phyloP scores from a whole-genome alignment of 306 rosid genomes.

The Benincasa hispida region DNA sequence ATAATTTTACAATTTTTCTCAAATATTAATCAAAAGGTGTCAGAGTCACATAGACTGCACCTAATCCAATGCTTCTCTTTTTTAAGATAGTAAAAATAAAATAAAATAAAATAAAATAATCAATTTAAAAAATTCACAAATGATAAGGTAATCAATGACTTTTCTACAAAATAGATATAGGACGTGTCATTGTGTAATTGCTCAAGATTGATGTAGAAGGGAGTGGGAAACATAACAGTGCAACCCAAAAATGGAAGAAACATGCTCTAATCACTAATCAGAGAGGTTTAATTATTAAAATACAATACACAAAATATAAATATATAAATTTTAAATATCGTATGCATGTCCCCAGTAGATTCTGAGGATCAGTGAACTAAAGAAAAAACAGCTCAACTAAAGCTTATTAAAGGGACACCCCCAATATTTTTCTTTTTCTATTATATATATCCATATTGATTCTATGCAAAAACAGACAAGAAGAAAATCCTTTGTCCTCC shows the following conservation, averaged over 20 bases:
- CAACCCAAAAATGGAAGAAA: neutral
- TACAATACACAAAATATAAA: neutral
- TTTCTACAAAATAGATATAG: neutral
- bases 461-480: constrained; percentile 62
- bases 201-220: neutral
- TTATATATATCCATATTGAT: constrained; percentile 21
- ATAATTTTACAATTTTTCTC: too few relatives aligned
- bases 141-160: neutral
- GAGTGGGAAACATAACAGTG: neutral
- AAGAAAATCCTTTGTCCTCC: constrained; percentile 45
- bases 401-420: neutral
- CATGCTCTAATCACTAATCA: neutral
- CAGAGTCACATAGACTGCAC: too few relatives aligned
- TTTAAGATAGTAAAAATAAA: too few relatives aligned
- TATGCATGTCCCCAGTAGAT: neutral
- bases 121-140: too few relatives aligned
- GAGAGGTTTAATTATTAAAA: neutral
- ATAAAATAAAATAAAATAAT: too few relatives aligned
- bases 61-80: too few relatives aligned
- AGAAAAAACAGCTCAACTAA: constrained; percentile 15
- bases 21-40: too few relatives aligned
- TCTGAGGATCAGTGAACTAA: constrained; percentile 11
- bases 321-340: neutral
- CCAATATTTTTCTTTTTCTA: neutral
- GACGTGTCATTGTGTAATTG: neutral